Conservation (phyloP, 2,329 filamentous ascomycete species). For the Apiospora kogelbergensis region DNA sequence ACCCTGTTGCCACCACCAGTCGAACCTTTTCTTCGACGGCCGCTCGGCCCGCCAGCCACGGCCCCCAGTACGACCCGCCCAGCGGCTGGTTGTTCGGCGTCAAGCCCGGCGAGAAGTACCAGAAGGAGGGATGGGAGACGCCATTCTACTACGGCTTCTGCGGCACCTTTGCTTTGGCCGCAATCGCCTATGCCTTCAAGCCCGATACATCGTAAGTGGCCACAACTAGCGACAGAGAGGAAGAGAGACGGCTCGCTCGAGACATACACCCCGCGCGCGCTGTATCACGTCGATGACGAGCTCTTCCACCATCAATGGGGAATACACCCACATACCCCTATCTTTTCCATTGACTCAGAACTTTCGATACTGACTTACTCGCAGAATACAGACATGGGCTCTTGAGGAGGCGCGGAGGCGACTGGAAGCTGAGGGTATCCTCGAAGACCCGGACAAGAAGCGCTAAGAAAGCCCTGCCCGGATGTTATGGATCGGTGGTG, state of each 20-base stretch:
- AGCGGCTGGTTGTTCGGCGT: slow-evolving; percentile 91
- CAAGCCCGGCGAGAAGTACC: slow-evolving; percentile 91
- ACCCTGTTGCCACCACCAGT: slow-evolving; percentile 17
- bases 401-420: slow-evolving; percentile 93
- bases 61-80: slow-evolving; percentile 84
- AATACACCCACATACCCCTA: background rate
- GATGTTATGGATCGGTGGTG: background rate
- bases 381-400: slow-evolving; percentile 98
- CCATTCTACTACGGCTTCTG: slow-evolving; percentile 83
- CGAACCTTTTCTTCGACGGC: slow-evolving; percentile 46
- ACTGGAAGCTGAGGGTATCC: slow-evolving; percentile 92
- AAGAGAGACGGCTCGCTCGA: background rate
- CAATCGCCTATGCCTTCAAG: slow-evolving; percentile 90
- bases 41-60: slow-evolving; percentile 54
- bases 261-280: background rate
- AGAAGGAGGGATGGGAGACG: slow-evolving; percentile 95
- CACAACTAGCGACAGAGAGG: slow-evolving; percentile 1
- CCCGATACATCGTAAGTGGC: slow-evolving; percentile 92
- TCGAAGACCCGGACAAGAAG: slow-evolving; percentile 74
- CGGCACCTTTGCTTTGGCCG: slow-evolving; percentile 70
- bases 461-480: slow-evolving; percentile 9
- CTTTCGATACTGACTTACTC: background rate
- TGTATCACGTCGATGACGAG: background rate
- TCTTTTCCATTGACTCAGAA: background rate
- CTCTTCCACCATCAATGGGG: background rate